Evolutionary conservation across 2,329 filamentous ascomycete species (phyloP).

Genomic region (Helotiales sp.): DNA sequence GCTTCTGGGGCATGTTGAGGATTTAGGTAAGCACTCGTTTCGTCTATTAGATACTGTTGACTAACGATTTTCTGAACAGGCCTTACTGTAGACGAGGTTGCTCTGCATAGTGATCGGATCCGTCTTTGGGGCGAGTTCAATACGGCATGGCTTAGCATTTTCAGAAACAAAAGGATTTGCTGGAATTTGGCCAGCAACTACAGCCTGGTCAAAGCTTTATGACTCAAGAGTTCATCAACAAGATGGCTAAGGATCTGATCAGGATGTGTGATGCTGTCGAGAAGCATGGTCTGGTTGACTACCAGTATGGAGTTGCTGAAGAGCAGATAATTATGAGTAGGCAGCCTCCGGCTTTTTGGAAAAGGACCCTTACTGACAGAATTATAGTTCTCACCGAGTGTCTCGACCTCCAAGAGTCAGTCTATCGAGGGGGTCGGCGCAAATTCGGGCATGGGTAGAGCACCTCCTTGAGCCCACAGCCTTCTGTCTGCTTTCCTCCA

Average conservation of each 20-base stretch:
- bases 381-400: slow-evolving; percentile 56
- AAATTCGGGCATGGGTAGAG: slow-evolving; percentile 30
- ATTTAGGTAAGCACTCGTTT: slow-evolving; percentile 61
- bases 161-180: slow-evolving; percentile 81
- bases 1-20: slow-evolving; percentile 67
- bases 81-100: slow-evolving; percentile 81
- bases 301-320: slow-evolving; percentile 96
- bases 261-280: slow-evolving; percentile 86
- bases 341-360: slow-evolving; percentile 41
- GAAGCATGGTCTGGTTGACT: slow-evolving; percentile 92
- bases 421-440: slow-evolving; percentile 36
- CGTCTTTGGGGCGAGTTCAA: slow-evolving; percentile 95
- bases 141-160: slow-evolving; percentile 85
- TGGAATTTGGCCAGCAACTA: slow-evolving; percentile 46
- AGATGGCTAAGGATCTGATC: slow-evolving; percentile 82
- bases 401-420: slow-evolving; percentile 57
- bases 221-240: slow-evolving; percentile 70
- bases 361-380: neutral
- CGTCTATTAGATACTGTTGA: slow-evolving; percentile 38
- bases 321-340: slow-evolving; percentile 85
- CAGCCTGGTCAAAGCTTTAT: slow-evolving; percentile 64
- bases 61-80: slow-evolving; percentile 59
- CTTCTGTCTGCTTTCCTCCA: slow-evolving; percentile 1
- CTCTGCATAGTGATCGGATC: slow-evolving; percentile 75
- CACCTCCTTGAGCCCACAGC: slow-evolving; percentile 34